Percentiles rank a stretch among this genome's conserved stretches.
phyloP scores from a whole-genome alignment of 345 rosid genomes.

The Eucalyptus marginata region DNA sequence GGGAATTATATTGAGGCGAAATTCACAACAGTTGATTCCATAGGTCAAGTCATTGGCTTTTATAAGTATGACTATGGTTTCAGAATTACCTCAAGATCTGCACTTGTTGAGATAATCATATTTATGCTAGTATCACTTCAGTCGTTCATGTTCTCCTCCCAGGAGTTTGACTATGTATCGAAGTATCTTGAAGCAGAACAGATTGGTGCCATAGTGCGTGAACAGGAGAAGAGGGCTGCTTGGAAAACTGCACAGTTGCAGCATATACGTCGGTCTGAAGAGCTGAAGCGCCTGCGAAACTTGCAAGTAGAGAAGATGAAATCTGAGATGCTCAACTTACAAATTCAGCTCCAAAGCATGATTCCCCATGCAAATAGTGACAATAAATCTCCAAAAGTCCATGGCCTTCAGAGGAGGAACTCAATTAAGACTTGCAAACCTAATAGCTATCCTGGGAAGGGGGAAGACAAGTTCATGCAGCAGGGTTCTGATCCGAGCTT shows the following conservation, averaged over 20 bases:
- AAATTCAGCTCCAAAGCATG: conserved; percentile 16
- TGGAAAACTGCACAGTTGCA: conserved; percentile 36
- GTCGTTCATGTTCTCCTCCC: conserved; percentile 27
- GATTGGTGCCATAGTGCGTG: conserved; percentile 14
- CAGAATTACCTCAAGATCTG: conserved; percentile 35
- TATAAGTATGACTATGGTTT: conserved; percentile 38
- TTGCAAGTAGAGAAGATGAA: conserved; percentile 38
- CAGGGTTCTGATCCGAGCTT: background rate
- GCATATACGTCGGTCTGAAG: conserved; percentile 23
- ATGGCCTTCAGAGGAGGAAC: background rate
- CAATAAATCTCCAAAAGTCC: background rate
- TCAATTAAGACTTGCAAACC: background rate
- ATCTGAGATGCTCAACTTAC: conserved; percentile 37
- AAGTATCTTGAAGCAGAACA: conserved; percentile 34
- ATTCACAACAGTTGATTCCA: conserved; percentile 6
- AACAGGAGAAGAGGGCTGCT: conserved; percentile 32
- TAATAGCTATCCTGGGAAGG: background rate
- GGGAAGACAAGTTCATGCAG: background rate
- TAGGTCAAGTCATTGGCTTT: conserved; percentile 23
- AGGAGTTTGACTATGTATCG: conserved; percentile 24
- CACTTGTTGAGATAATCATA: conserved; percentile 35
- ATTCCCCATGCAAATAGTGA: background rate
- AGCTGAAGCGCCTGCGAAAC: conserved; percentile 25
- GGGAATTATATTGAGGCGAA: conserved; percentile 12
- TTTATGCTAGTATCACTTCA: conserved; percentile 31